Percentiles rank a stretch among this genome's conserved stretches.
phyloP scores from a whole-genome alignment of 306 rosid species.

The Dryas octopetala region DNA sequence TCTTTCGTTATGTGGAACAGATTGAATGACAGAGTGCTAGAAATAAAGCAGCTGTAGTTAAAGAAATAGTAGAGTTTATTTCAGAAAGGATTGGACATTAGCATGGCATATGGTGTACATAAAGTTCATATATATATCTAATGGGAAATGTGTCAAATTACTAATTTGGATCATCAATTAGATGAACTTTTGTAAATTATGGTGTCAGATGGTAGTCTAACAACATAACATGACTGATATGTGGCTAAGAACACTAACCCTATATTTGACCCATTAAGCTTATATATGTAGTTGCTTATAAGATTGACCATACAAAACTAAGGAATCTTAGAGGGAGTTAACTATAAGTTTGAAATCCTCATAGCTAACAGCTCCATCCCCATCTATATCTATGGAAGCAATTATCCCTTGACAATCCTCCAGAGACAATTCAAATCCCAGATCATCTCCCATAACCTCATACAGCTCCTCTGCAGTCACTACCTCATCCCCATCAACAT shows the following conservation, averaged over 20 bases:
- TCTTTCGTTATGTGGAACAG: too few relatives aligned
- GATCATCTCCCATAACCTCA: constrained; percentile 41
- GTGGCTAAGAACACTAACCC: too few relatives aligned
- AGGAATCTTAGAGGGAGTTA: constrained; percentile 32
- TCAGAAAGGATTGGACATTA: not conserved
- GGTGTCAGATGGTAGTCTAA: too few relatives aligned
- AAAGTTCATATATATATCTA: not conserved
- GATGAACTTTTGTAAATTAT: too few relatives aligned
- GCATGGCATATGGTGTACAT: not conserved
- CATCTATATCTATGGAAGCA: constrained; percentile 62
- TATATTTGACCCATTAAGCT: too few relatives aligned
- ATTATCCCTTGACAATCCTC: constrained; percentile 56
- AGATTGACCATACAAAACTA: not conserved
- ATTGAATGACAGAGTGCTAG: not conserved
- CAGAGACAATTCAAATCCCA: constrained; percentile 38
- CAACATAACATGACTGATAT: too few relatives aligned
- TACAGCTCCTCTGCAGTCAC: constrained; percentile 57
- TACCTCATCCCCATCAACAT: constrained; percentile 43
- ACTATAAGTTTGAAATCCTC: constrained; percentile 62
- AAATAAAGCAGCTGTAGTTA: not conserved
- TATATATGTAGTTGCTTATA: not conserved
- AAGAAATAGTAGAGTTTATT: not conserved
- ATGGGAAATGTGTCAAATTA: too few relatives aligned
- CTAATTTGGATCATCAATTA: too few relatives aligned
- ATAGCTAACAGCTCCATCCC: constrained; percentile 64